Base-by-base conservation (phyloP, 495 filamentous ascomycete species). In the Hyaloscypha variabilis region DNA sequence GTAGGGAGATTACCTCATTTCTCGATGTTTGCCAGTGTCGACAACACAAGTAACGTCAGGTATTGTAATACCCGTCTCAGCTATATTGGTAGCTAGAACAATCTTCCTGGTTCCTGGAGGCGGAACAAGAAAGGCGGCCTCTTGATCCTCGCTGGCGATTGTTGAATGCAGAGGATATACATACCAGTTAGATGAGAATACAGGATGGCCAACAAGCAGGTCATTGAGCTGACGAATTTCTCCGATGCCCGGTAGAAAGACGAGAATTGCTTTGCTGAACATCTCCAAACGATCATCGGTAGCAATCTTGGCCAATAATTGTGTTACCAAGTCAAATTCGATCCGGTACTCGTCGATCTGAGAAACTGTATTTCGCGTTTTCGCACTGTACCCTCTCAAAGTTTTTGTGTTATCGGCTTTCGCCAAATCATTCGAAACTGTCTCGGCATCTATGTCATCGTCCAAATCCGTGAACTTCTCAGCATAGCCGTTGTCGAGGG, bases 11-110 rank as follows among this genome's bases (percentile, higher is more conserved):
- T 30, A 69, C 69, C 83, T 76, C 95, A 99, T 98, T 72, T 96
- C 95, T 66, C 94, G 93, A 74, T 97, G 94, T 74, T 95, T 97
- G 58, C 94, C 94, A 14, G 91, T 90, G 76, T 98, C 94, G 63
- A 98, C 89, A 28, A 98, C 94, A 69, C 93, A 96, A 5, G 94
- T 97, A 39, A 98, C 88, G 75, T 97, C 94, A 1, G 94, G 94
- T 69, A 98, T 98, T 0, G 94, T 98, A 70, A 98, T 96, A 77
- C 93, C 94, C 0, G 94, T 98, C 72, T 98, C 94, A 25, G 94
- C 94, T 71, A 98, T 97, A 72, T 98, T 98, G 10, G 94, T 99
- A 6, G 94, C 92, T 53, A 97, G 84, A 4, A 97, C 93, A 65
- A 97, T 95, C 78, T 97, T 98, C 62, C 93, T 83, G 49, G 85